Evolutionary conservation across 169 alveolate genomes (phyloP), one percentile per base, ranked within the genome.

Genomic region (Plasmodium cynomolgi): DNA sequence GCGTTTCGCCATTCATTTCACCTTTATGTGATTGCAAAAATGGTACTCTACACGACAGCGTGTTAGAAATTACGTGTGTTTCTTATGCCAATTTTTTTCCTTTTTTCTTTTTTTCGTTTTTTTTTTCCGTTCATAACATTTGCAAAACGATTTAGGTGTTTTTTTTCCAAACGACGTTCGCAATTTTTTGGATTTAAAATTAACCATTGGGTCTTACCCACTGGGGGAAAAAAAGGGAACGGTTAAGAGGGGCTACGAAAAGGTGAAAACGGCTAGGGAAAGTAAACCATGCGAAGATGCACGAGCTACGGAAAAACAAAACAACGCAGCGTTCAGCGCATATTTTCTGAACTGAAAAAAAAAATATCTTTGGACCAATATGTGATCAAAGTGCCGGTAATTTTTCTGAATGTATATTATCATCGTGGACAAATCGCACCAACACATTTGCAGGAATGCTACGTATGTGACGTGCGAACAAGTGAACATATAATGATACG

Each of bases 121-220:
- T 62, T 62, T 62, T 62, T 62, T 58, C 77, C 77, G 20, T 68
- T 68, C 37, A 68, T 68, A 68, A 68, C n/a, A 68, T 23, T 68
- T 68, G 41, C 77, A 68, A 20, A 68, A 9, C 77, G 37, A 20
- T 8, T 68, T 33, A 68, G 77, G 37, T 29, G 20, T 33, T 1
- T 75, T 75, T 75, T 75, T 75, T 75, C 44, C 26, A 75, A 75
- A 75, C 33, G 44, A 75, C 37, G 44, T 75, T 75, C 13, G 56
- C 34, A 75, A 75, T 39, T 75, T 75, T 75, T 34, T 75, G 23
- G 83, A 75, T 17, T 75, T 75, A 75, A 75, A 75, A 75, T 75
- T 75, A 75, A 75, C 37, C 56, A 33, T 75, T 75, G 9, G n/a
- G 26, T 26, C 23, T 39, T 33, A 17, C 11, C 47, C 37, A 75